Evolutionary conservation across 1,284 basidiomycete genomes (phyloP), one percentile per base, ranked within the genome.

Genomic region (Puccinia novopanici): DNA sequence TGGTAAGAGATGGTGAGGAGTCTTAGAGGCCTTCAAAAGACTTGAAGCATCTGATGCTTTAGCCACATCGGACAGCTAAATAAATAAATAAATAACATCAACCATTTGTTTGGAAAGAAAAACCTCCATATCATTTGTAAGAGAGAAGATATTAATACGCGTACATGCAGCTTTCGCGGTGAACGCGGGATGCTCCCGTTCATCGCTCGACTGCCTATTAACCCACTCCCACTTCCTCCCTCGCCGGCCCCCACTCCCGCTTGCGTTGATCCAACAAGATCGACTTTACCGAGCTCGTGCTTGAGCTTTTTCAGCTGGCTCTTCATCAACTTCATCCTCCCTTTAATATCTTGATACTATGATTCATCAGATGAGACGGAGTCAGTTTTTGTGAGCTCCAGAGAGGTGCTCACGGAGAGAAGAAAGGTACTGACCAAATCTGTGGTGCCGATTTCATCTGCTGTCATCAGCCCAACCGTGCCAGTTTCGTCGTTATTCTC

Each of bases 311-410:
- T 77, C 24, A 77, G 13, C 24, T 72, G 68, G 27, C 30, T 59
- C 34, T 63, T 79, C 77, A 79, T 61, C 42, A 57, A 2, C 57
- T 71, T 63, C n/a, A 79, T 40, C n/a, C 54, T 71, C 1, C 55
- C 55, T n/a, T 72, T 72, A 37, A 79, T 42, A 9, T 59, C 57
- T 5, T 61, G 50, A 54, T 63, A 79, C 77, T 79, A 17, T 27
- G 24, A 27, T 37, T 13, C 50, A 74, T 74, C 24, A 57, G 12
- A n/a, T n/a, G 42, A 15, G 15, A 45, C 42, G 8, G 42, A 45
- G 42, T 45, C 42, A 45, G 42, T n/a, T 45, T 15, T 45, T 45
- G 42, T 45, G 42, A 19, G 50, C 17, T 27, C 24, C 12, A 30
- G 27, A 65, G 1, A 34, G 40, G 42, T 55, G n/a, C 1, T 4